These are phyloP conservation scores for Pythium folliculosum DNA, from an alignment of 352 stramenopile genomes.

Conservation along the genomic window DNA sequence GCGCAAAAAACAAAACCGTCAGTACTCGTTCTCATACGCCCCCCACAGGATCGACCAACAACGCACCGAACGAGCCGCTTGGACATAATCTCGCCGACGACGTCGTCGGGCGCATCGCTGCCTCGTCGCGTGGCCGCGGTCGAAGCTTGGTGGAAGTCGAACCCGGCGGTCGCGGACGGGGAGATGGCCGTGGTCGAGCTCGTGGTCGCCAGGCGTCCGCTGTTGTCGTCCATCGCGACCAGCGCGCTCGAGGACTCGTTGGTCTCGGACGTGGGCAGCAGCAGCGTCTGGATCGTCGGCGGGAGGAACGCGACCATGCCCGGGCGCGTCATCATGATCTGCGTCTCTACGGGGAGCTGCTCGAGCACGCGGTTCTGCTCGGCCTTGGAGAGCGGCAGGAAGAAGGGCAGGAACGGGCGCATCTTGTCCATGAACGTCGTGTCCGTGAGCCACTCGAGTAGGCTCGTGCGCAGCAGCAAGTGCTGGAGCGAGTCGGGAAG, in stretches of 20 bases:
- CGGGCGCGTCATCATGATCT: conserved; percentile 72
- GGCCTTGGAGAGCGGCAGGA: conserved; percentile 61
- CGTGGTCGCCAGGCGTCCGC: background rate
- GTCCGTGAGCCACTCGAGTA: conserved; percentile 85
- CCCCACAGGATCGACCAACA: background rate
- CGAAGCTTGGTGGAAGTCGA: conserved; percentile 57
- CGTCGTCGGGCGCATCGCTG: conserved; percentile 32
- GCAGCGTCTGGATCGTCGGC: conserved; percentile 49
- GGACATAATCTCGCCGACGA: conserved; percentile 69
- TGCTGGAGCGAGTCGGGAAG: conserved; percentile 59
- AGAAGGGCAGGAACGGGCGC: conserved; percentile 70
- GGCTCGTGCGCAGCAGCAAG: conserved; percentile 68
- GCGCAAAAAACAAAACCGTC: background rate
- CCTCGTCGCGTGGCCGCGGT: background rate
- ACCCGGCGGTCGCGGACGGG: conserved; percentile 45
- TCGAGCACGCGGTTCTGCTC: conserved; percentile 76
- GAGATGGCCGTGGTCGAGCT: conserved; percentile 12
- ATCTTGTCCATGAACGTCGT: conserved; percentile 72
- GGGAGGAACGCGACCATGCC: conserved; percentile 71
- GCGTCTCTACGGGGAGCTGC: conserved; percentile 63
- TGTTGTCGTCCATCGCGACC: conserved; percentile 17
- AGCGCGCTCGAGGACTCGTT: conserved; percentile 8
- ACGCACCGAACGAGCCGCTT: conserved; percentile 55
- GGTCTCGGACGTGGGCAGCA: conserved; percentile 36
- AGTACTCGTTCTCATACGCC: background rate